Evolutionary conservation across 805 yeast species (phyloP).

Genomic region (Deakozyma indianensis): DNA sequence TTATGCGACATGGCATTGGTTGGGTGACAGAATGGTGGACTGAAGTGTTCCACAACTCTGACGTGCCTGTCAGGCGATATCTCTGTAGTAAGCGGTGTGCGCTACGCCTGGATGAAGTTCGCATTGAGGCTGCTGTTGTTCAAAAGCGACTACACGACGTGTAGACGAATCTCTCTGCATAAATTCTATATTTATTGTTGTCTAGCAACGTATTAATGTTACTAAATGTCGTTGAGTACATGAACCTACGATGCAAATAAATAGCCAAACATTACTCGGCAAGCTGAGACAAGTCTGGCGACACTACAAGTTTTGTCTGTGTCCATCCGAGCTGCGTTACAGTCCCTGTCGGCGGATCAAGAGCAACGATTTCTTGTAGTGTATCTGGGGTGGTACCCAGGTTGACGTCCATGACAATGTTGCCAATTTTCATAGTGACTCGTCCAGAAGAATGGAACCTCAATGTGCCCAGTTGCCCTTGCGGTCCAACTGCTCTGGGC

Average conservation of each 20-base stretch:
- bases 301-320: background rate
- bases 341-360: background rate
- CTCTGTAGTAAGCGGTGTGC: background rate
- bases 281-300: background rate
- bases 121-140: background rate
- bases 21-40: slow-evolving; percentile 1
- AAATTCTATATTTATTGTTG: no score
- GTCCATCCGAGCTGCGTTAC: background rate
- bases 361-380: background rate
- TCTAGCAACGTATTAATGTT: no score
- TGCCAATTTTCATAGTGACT: slow-evolving; percentile 59
- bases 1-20: background rate
- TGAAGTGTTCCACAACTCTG: background rate
- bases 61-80: background rate
- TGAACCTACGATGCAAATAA: background rate
- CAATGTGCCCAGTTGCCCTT: slow-evolving; percentile 59
- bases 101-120: background rate
- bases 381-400: slow-evolving; percentile 30
- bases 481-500: slow-evolving; percentile 8
- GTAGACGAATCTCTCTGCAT: no score
- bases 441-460: slow-evolving; percentile 77
- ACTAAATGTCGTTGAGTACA: no score
- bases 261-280: background rate
- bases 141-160: background rate
- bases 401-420: slow-evolving; percentile 49